A percentile compares a stretch with the other conserved stretches of the same genome.
Evolutionary conservation across 73 alveolate genomes (phyloP).

Genomic region (Paramecium biaurelia): DNA sequence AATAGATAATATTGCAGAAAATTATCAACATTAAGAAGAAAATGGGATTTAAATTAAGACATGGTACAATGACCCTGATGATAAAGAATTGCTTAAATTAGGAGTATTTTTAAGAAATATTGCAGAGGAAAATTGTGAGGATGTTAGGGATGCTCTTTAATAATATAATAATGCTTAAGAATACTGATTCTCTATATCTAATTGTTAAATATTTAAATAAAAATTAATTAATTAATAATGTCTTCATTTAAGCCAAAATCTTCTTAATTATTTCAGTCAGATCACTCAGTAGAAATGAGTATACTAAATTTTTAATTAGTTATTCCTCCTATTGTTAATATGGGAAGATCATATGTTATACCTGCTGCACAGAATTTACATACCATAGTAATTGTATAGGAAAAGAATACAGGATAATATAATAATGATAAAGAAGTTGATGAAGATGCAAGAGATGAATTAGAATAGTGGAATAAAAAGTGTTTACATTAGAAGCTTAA

Average conservation of each 20-base stretch:
- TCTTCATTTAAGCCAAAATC: neutral
- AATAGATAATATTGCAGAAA: slow-evolving; percentile 95
- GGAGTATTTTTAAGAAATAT: slow-evolving; percentile 84
- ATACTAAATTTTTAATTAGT: neutral
- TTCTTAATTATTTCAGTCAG: neutral
- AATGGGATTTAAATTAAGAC: slow-evolving; percentile 95
- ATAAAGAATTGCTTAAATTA: slow-evolving; percentile 87
- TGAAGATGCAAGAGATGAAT: neutral
- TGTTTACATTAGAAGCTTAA: slow-evolving; percentile 6
- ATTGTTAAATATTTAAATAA: neutral
- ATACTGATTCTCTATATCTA: neutral
- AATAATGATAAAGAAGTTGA: neutral
- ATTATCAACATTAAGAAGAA: slow-evolving; percentile 84
- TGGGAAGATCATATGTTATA: neutral
- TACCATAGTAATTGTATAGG: neutral
- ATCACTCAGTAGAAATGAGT: neutral
- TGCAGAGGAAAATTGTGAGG: slow-evolving; percentile 81
- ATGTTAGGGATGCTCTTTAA: slow-evolving; percentile 87
- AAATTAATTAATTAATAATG: neutral
- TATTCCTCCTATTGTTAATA: neutral
- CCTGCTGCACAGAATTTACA: neutral
- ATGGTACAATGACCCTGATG: slow-evolving; percentile 70
- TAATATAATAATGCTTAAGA: neutral
- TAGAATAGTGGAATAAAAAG: slow-evolving; percentile 13
- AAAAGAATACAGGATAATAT: neutral